Conservation (phyloP, 1,284 basidiomycete species). For the Naganishia cerealis region DNA sequence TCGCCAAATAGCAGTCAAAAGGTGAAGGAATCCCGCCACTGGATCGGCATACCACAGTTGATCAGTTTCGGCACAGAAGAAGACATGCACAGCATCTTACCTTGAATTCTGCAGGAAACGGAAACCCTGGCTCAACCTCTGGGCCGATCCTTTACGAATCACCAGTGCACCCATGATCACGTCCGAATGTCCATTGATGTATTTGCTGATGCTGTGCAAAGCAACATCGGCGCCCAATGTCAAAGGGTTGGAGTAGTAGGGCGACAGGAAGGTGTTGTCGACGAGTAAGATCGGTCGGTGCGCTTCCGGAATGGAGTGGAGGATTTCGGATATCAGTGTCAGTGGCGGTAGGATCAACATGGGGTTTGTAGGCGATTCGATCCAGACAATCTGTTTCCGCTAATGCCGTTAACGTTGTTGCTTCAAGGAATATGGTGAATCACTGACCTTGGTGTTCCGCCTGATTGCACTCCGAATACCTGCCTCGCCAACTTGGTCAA, state of each 20-base stretch:
- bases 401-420: not conserved
- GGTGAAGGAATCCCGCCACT: constrained; percentile 83
- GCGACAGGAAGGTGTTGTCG: constrained; percentile 89
- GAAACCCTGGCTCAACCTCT: constrained; percentile 56
- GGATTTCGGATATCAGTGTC: constrained; percentile 74
- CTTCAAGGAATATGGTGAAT: not conserved
- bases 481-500: constrained; percentile 69
- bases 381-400: constrained; percentile 76
- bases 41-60: not conserved
- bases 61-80: not conserved
- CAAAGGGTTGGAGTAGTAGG: constrained; percentile 86
- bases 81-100: constrained; percentile 34
- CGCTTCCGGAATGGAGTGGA: constrained; percentile 57
- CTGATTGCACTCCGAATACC: constrained; percentile 66
- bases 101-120: constrained; percentile 86
- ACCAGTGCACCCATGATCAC: constrained; percentile 83
- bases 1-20: constrained; percentile 87
- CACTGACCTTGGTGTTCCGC: constrained; percentile 75
- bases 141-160: constrained; percentile 56
- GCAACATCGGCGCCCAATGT: constrained; percentile 61
- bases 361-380: constrained; percentile 94
- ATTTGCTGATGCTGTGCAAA: constrained; percentile 70
- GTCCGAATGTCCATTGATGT: constrained; percentile 90
- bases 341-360: constrained; percentile 64
- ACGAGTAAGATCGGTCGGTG: constrained; percentile 71